These are phyloP conservation scores for Debaryomyces coudertii DNA, from an alignment of 1,139 yeast genomes.

Conservation along the genomic window DNA sequence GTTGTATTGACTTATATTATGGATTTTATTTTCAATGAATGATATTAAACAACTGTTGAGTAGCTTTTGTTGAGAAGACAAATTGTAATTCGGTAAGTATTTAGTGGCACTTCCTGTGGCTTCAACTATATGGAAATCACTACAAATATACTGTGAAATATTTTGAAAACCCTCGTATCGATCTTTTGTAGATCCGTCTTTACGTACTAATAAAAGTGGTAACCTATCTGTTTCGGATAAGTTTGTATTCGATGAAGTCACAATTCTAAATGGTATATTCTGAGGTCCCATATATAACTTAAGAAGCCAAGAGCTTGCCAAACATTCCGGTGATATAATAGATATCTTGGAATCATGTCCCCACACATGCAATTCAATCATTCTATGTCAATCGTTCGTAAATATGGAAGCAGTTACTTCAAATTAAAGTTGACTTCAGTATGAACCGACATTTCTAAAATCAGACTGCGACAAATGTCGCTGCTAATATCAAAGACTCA, in stretches of 20 bases:
- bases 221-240: conserved; percentile 54
- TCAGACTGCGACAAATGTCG: conserved; percentile 4
- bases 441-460: conserved; percentile 5
- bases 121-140: conserved; percentile 26
- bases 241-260: conserved; percentile 63
- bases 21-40: conserved; percentile 42
- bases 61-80: conserved; percentile 21
- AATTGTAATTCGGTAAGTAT: conserved; percentile 1
- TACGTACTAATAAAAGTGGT: conserved; percentile 53
- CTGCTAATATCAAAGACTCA: neutral
- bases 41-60: conserved; percentile 30
- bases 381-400: conserved; percentile 10
- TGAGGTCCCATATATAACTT: conserved; percentile 12
- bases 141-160: conserved; percentile 38
- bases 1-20: conserved; percentile 61
- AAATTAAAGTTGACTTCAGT: too few relatives aligned
- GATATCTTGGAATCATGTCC: conserved; percentile 43
- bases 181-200: conserved; percentile 15
- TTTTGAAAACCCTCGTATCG: conserved; percentile 51
- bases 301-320: conserved; percentile 43
- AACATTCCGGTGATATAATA: conserved; percentile 43
- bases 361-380: conserved; percentile 59
- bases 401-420: too few relatives aligned
- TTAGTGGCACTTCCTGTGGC: conserved; percentile 1
- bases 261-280: conserved; percentile 33